Evolutionary conservation across 305 asterid genomes (phyloP), one percentile per base, ranked within the genome.

Genomic region (Fraxinus sp.): DNA sequence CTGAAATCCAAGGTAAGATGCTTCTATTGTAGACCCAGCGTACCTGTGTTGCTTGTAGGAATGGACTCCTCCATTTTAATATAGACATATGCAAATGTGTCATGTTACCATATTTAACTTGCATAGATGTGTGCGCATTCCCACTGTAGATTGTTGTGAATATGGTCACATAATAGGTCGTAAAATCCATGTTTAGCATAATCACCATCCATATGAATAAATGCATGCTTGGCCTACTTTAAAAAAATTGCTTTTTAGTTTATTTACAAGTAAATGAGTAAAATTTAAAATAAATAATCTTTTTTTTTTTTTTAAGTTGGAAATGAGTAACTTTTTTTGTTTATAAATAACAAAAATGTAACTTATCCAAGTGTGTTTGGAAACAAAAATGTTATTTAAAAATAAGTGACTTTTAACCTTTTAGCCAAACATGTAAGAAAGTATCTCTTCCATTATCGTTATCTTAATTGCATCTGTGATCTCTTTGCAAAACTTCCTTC

Each of bases 1-100:
- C 88, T 96, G 71, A 92, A 90, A 85, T 92, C 88, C 71, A 94
- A 94, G 99, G 99, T 96, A 91, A 35, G 88, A 64, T 74, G 79
- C 87, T 84, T 79, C 70, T 11, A 13, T 83, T 76, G 13, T 59
- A 32, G 62, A 49, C 49, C 73, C 20, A 73, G 75, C 5, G 24
- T 18, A 2, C 68, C 22, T 30, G 10, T 70, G n/a, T 70, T 68
- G 73, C 24, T 13, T 8, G n/a, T 30, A 28, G 41, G 39, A 30
- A 30, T 14, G n/a, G n/a, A 35, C 39, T 70, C 33, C 39, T 70
- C 33, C 33, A 28, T 30, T 22, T 18, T 57, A 62, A 30, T 30
- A 70, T 70, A 70, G 59, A 49, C 59, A 10, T 30, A 11, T 14
- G 18, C 35, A 2, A 22, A 30, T 20, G 41, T 8, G 32, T 66